Evolutionary conservation across 2,329 filamentous ascomycete genomes (phyloP), one percentile per base, ranked within the genome.

Genomic region (Ambrosiella xylebori): DNA sequence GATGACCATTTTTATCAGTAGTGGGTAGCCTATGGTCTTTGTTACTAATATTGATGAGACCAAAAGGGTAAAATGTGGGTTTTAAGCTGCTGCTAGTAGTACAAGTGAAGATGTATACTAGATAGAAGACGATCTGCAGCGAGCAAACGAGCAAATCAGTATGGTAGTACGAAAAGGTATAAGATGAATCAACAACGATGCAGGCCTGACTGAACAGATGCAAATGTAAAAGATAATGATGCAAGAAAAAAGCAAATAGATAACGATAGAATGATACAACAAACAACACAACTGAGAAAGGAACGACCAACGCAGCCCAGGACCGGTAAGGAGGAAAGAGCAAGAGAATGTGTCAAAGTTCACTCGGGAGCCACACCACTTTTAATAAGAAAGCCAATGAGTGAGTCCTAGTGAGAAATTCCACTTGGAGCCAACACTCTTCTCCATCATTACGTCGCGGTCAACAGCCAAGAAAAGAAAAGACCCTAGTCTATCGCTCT

Each of bases 1-100:
- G 13, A 51, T 57, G 65, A 77, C 71, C 44, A 71, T 65, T 72
- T 76, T 75, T 40, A 45, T 7, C 37, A 64, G 63, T 12, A 39
- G 39, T 52, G n/a, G 44, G 19, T 47, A 17, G 5, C 19, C 19
- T 17, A 3, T 15, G 4, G 19, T 13, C 19, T 8, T 15, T 13
- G 44, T 15, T 15, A n/a, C 41, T n/a, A 19, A 37, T 15, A 19
- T 7, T 53, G 12, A 53, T 36, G 49, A 3, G 7, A 15, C 27
- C 2, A 44, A 40, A 17, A 47, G 45, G 54, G 55, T 57, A 55
- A 37, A 11, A 40, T 27, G 4, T 19, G 44, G 45, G 36, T 49
- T 27, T 9, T 44, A 15, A 19, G 3, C 12, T 45, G 38, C 59
- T 50, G 56, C 51, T 51, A 19, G 9, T 11, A 19, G 13, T n/a